These are phyloP conservation scores for Rosa hybrid DNA, from an alignment of 331 rosid genomes.

Conservation along the genomic window DNA sequence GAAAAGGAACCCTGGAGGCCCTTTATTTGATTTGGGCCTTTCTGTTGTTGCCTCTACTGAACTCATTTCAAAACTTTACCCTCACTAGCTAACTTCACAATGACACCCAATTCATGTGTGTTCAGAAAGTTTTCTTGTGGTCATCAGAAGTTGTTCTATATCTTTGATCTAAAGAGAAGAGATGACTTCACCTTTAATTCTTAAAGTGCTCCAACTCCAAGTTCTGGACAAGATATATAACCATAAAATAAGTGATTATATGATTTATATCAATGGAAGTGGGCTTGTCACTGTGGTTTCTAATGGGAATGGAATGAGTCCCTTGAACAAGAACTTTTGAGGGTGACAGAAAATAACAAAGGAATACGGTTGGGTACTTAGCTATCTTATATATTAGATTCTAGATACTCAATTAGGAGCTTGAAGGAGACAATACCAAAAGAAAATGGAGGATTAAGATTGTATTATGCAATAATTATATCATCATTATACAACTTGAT, in stretches of 20 bases:
- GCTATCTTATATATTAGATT: neutral
- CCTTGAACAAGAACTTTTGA: neutral
- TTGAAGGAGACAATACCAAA: constrained; percentile 7
- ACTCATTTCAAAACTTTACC: neutral
- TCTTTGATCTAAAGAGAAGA: constrained; percentile 2
- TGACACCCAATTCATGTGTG: neutral
- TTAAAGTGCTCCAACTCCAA: neutral
- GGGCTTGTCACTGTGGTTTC: neutral
- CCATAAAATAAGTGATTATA: neutral
- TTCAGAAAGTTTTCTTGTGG: neutral
- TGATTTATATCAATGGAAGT: neutral
- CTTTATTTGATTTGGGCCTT: neutral
- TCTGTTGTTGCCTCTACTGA: neutral
- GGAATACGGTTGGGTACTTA: neutral
- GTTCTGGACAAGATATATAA: neutral
- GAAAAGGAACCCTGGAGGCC: neutral
- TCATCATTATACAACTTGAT: constrained; percentile 12
- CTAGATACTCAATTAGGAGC: neutral
- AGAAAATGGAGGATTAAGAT: neutral
- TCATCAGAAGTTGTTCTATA: neutral
- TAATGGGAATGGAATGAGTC: constrained; percentile 15
- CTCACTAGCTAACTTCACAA: neutral
- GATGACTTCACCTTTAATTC: neutral
- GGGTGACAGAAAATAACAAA: neutral
- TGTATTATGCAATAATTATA: constrained; percentile 1